These are phyloP conservation scores for Saccharum officinarum DNA, from an alignment of 176 grass and related monocot genomes.

Conservation along the genomic window DNA sequence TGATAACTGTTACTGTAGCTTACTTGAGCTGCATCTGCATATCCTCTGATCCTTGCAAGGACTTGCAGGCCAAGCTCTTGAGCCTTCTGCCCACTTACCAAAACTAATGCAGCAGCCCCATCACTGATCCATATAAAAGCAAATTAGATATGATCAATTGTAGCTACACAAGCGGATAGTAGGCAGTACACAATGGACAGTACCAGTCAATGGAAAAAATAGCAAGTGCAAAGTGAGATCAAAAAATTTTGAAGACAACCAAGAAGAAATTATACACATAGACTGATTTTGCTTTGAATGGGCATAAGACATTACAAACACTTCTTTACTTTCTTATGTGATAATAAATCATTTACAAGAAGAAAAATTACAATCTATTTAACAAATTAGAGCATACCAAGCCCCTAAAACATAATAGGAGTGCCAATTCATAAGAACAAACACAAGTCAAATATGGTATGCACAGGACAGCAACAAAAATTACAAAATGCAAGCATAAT, in stretches of 20 bases:
- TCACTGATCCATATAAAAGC: conserved; percentile 45
- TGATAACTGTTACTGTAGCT: background rate
- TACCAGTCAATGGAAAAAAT: background rate
- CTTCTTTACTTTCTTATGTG: background rate
- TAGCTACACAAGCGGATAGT: background rate
- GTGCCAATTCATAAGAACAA: background rate
- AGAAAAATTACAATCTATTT: background rate
- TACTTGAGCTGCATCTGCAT: conserved; percentile 94
- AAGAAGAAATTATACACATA: background rate
- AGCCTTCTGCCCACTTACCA: conserved; percentile 85
- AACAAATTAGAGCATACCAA: background rate
- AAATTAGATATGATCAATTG: conserved; percentile 1
- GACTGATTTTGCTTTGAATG: background rate
- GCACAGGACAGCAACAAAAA: background rate
- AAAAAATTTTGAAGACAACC: background rate
- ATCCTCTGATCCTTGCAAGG: conserved; percentile 83
- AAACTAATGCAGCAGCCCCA: conserved; percentile 70
- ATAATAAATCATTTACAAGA: background rate
- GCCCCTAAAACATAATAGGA: too few species aligned
- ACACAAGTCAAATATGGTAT: background rate
- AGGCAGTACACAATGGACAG: background rate
- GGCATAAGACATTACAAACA: background rate
- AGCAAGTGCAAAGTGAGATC: background rate
- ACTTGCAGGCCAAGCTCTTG: conserved; percentile 79
- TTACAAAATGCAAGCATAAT: background rate